A percentile compares a stretch with the other conserved stretches of the same genome.
phyloP scores from a whole-genome alignment of 352 stramenopile genomes.

The Elongisporangium prolatum region DNA sequence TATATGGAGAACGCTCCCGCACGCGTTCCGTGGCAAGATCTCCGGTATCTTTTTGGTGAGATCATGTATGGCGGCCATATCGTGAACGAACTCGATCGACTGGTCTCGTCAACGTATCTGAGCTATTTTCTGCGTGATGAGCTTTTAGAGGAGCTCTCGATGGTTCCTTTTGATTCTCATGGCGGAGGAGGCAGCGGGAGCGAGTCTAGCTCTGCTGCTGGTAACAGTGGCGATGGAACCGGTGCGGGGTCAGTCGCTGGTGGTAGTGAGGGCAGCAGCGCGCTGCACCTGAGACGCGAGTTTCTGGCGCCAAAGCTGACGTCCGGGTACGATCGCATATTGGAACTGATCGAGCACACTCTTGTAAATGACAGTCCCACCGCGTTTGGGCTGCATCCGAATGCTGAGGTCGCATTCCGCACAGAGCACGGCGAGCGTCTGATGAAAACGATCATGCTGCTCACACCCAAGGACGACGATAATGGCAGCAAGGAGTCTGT shows the following conservation, averaged over 20 bases:
- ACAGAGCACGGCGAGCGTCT: constrained; percentile 79
- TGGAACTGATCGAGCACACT: constrained; percentile 87
- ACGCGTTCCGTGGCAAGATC: constrained; percentile 86
- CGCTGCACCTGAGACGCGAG: constrained; percentile 33
- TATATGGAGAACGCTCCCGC: constrained; percentile 91
- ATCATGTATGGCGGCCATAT: constrained; percentile 90
- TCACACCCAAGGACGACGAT: constrained; percentile 49
- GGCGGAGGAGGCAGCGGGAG: constrained; percentile 18
- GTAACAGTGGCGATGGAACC: constrained; percentile 14
- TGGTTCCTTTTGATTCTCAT: constrained; percentile 83
- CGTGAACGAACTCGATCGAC: constrained; percentile 76
- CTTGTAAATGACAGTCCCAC: constrained; percentile 80
- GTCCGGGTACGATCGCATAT: constrained; percentile 67
- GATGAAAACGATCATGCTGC: constrained; percentile 72
- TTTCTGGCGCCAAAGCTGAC: constrained; percentile 74
- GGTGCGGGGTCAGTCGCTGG: constrained; percentile 8
- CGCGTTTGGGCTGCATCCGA: constrained; percentile 91
- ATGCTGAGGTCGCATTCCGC: constrained; percentile 91
- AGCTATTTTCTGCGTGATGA: constrained; percentile 87
- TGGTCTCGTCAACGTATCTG: constrained; percentile 82
- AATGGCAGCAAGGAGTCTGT: constrained; percentile 35
- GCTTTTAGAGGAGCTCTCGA: constrained; percentile 85
- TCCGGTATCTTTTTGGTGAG: constrained; percentile 86
- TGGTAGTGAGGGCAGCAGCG: constrained; percentile 4
- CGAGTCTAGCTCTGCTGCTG: constrained; percentile 11